Percentiles rank a stretch among this genome's conserved stretches.
These are phyloP conservation scores for Plenodomus lindquistii DNA, from an alignment of 2,329 filamentous ascomycete genomes.

Conservation along the genomic window DNA sequence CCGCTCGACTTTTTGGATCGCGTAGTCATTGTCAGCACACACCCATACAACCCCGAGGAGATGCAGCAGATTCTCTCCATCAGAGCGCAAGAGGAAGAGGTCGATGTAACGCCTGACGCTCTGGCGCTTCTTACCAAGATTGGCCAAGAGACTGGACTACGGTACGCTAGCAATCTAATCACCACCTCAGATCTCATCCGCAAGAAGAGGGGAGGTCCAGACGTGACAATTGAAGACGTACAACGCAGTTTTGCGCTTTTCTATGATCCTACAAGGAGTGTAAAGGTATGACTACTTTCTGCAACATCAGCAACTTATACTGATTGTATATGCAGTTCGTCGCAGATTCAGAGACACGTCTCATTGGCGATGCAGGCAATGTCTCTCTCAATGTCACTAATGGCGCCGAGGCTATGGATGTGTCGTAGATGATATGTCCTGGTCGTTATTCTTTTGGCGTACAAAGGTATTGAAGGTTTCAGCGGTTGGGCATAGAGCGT, in stretches of 20 bases:
- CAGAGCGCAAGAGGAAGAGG: slow-evolving; percentile 92
- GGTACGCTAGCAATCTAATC: slow-evolving; percentile 98
- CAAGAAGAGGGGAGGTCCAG: slow-evolving; percentile 81
- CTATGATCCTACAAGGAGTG: slow-evolving; percentile 84
- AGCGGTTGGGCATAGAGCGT: slow-evolving; percentile 23
- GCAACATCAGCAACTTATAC: not conserved
- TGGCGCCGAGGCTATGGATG: slow-evolving; percentile 70
- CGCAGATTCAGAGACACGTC: slow-evolving; percentile 82
- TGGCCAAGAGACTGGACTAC: slow-evolving; percentile 84
- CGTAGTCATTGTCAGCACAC: slow-evolving; percentile 94
- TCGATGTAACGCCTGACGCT: slow-evolving; percentile 87
- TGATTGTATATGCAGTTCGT: slow-evolving; percentile 65
- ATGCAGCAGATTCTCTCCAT: slow-evolving; percentile 92
- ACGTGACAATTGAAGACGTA: slow-evolving; percentile 85
- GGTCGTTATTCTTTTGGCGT: slow-evolving; percentile 18
- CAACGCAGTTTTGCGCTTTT: slow-evolving; percentile 93
- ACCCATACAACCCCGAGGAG: slow-evolving; percentile 79
- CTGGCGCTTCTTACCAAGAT: slow-evolving; percentile 94
- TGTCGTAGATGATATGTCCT: slow-evolving; percentile 52
- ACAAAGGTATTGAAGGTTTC: slow-evolving; percentile 21
- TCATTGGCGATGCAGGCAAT: slow-evolving; percentile 83
- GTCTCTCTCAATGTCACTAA: slow-evolving; percentile 68
- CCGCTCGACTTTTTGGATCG: slow-evolving; percentile 95
- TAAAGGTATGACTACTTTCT: slow-evolving; percentile 56
- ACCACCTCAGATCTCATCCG: slow-evolving; percentile 87